Evolutionary conservation across 208 protist species (phyloP).

Genomic region (Trypanosoma caninum): DNA sequence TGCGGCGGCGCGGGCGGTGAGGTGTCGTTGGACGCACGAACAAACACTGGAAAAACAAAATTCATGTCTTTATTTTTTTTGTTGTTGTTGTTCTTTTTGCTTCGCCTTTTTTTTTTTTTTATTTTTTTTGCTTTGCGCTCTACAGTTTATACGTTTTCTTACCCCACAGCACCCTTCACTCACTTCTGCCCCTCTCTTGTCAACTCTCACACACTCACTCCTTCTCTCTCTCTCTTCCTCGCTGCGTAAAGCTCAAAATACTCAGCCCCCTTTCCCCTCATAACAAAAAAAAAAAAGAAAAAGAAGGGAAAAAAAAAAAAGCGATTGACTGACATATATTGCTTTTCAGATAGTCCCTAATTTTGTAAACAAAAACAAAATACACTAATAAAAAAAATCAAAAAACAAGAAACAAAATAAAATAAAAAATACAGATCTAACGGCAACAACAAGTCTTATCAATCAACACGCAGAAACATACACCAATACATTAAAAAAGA

Average conservation of each 20-base stretch:
- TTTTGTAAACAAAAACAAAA: too few species aligned
- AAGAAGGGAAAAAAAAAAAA: neutral
- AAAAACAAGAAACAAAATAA: conserved; percentile 1
- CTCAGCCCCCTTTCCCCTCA: neutral
- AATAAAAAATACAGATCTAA: conserved; percentile 5
- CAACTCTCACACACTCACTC: too few species aligned
- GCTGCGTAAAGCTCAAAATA: neutral
- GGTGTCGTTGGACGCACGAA: conserved; percentile 17
- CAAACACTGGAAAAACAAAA: conserved; percentile 27
- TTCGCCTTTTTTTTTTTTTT: neutral
- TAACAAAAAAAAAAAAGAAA: conserved; percentile 16
- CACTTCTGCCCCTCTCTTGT: too few species aligned
- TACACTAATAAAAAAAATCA: too few species aligned
- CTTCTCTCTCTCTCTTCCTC: neutral
- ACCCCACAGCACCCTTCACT: too few species aligned
- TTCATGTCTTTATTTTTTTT: neutral
- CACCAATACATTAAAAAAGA: too few species aligned
- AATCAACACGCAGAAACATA: too few species aligned
- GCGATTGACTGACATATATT: neutral
- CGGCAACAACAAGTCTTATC: neutral
- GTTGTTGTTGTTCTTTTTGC: neutral
- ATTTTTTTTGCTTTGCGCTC: neutral
- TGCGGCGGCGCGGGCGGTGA: conserved; percentile 14
- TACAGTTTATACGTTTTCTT: neutral
- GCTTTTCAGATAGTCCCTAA: too few species aligned